A percentile compares a stretch with the other conserved stretches of the same genome.
Evolutionary conservation across 1,284 basidiomycete species (phyloP).

Genomic region (Sporisorium graminicola): DNA sequence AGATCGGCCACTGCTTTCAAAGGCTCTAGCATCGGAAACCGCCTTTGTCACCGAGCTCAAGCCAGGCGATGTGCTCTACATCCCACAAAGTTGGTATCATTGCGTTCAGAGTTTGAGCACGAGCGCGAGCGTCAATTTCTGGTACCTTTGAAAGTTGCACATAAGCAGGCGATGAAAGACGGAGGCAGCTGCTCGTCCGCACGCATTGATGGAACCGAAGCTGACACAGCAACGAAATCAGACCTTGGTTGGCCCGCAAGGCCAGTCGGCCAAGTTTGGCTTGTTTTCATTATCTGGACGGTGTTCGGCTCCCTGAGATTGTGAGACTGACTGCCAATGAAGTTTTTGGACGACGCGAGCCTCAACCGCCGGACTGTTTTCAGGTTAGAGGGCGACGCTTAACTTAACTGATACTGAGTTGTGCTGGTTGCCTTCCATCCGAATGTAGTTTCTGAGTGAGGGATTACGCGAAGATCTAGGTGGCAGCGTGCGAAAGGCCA

Average conservation of each 20-base stretch:
- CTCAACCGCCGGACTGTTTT: no score
- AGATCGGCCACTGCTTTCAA: slow-evolving; percentile 26
- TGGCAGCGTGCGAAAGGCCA: no score
- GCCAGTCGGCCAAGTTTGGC: neutral
- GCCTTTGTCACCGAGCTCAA: slow-evolving; percentile 31
- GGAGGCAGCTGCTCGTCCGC: neutral
- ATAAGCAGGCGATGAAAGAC: neutral
- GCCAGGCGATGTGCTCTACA: slow-evolving; percentile 52
- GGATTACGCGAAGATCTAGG: no score
- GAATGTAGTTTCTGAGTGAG: no score
- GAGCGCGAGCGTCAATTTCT: slow-evolving; percentile 55
- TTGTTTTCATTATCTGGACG: neutral
- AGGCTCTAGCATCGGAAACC: slow-evolving; percentile 25
- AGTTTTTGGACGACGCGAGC: no score
- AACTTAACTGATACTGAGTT: no score
- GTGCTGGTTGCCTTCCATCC: no score
- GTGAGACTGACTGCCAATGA: no score
- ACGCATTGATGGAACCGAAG: neutral
- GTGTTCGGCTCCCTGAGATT: neutral
- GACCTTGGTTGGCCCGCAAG: no score
- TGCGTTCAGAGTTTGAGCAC: slow-evolving; percentile 50
- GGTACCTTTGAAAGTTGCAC: slow-evolving; percentile 32
- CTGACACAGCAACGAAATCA: no score
- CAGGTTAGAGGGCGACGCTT: no score
- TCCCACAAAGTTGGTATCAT: slow-evolving; percentile 55